A percentile compares a stretch with the other conserved stretches of the same genome.
Evolutionary conservation across 2,329 filamentous ascomycete genomes (phyloP).

Genomic region (Lasiodiplodia theobromae): DNA sequence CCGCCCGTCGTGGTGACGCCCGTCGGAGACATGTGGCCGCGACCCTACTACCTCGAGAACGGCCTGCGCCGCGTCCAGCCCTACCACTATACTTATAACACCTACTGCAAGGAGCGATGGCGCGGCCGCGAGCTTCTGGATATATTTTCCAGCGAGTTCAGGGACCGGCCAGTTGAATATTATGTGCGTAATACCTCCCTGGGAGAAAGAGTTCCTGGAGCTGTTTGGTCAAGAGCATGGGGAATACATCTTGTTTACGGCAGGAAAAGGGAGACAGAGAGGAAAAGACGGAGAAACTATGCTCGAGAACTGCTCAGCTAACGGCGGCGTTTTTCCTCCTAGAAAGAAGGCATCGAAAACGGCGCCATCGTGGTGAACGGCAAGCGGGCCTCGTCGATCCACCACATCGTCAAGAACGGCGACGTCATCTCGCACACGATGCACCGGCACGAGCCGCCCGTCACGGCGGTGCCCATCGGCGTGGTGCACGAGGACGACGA

Average conservation of each 20-base stretch:
- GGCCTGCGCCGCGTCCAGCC: constrained; percentile 83
- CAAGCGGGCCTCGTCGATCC: constrained; percentile 60
- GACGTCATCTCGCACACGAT: constrained; percentile 91
- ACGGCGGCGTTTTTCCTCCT: constrained; percentile 7
- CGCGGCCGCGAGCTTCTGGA: constrained; percentile 80
- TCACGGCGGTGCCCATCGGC: constrained; percentile 78
- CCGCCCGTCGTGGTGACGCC: constrained; percentile 60
- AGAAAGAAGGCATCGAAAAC: constrained; percentile 73
- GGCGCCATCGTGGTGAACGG: constrained; percentile 85
- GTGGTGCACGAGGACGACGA: constrained; percentile 91
- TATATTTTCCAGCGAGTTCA: constrained; percentile 90
- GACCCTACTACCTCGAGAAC: constrained; percentile 83
- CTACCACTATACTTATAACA: constrained; percentile 95
- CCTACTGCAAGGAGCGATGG: constrained; percentile 94
- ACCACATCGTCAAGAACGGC: constrained; percentile 82
- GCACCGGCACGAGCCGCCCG: constrained; percentile 94
- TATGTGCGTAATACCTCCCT: constrained; percentile 65
- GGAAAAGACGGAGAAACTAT: neutral
- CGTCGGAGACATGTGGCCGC: constrained; percentile 65
- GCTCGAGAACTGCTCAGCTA: neutral
- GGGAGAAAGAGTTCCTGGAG: too few relatives aligned
- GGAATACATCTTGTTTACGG: neutral
- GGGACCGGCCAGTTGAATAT: constrained; percentile 85
- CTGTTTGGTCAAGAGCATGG: constrained; percentile 4
- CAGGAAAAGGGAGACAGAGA: neutral